Evolutionary conservation across 108 stramenopile genomes (phyloP).

Genomic region (Pseudonitzschia pungens): DNA sequence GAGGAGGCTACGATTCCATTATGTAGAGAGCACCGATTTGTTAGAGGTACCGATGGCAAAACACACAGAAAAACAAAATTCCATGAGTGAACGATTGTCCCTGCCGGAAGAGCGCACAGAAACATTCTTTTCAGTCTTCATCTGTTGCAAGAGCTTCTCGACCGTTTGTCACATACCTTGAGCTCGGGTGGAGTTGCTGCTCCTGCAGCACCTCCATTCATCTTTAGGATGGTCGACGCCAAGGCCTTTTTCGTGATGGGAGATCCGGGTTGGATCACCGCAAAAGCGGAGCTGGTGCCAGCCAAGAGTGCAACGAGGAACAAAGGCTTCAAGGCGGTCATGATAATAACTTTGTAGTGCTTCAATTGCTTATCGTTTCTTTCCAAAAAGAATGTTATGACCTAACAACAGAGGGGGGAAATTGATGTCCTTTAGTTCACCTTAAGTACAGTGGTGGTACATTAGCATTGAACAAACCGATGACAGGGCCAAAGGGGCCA

Average conservation of each 20-base stretch:
- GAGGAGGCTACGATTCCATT: conserved; percentile 44
- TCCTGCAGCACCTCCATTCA: conserved; percentile 53
- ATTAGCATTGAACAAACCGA: too few relatives aligned
- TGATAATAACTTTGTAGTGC: conserved; percentile 3
- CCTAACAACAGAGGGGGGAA: too few relatives aligned
- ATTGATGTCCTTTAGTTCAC: too few relatives aligned
- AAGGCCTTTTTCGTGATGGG: conserved; percentile 1
- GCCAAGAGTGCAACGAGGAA: conserved; percentile 34
- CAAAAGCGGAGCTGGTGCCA: conserved; percentile 43
- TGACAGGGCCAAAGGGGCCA: too few relatives aligned
- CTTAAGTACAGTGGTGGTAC: too few relatives aligned
- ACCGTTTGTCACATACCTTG: conserved; percentile 41
- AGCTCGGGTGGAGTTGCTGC: conserved; percentile 40
- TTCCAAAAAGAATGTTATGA: too few relatives aligned
- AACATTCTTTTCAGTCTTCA: not conserved
- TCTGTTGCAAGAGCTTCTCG: not conserved
- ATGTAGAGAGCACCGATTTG: not conserved
- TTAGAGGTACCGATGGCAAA: not conserved
- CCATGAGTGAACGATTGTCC: not conserved
- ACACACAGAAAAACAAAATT: not conserved
- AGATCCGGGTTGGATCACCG: conserved; percentile 30
- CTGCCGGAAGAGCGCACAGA: not conserved
- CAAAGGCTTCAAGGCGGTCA: conserved; percentile 31
- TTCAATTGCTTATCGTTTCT: too few relatives aligned
- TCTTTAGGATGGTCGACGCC: conserved; percentile 36